These are phyloP conservation scores for Oryza glaberrima DNA, from an alignment of 176 grass and related monocot genomes.

Conservation along the genomic window DNA sequence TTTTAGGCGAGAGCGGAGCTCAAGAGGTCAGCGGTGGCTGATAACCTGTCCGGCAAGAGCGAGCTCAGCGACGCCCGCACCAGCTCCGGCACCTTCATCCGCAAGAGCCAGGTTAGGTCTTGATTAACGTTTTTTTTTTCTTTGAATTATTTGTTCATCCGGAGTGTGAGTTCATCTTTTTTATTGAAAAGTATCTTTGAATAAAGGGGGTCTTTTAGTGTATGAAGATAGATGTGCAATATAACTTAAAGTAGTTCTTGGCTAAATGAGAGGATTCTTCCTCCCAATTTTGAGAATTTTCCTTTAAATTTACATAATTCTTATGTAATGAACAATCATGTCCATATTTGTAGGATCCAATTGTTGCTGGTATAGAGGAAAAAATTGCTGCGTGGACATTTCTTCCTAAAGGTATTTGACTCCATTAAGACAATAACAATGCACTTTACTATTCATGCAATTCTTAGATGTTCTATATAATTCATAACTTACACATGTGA, in stretches of 20 bases:
- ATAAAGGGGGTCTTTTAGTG: neutral
- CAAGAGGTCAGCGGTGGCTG: constrained; percentile 78
- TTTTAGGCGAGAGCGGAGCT: constrained; percentile 82
- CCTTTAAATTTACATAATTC: neutral
- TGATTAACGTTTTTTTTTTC: neutral
- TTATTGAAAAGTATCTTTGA: neutral
- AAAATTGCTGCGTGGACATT: constrained; percentile 99
- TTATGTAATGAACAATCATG: constrained; percentile 33
- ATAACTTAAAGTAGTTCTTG: neutral
- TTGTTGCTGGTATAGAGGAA: constrained; percentile 86
- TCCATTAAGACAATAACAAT: constrained; percentile 27
- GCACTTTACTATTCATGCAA: neutral
- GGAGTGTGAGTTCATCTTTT: neutral
- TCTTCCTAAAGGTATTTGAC: constrained; percentile 82
- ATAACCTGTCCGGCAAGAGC: constrained; percentile 83
- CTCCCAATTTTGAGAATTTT: constrained; percentile 5
- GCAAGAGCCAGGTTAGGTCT: constrained; percentile 67
- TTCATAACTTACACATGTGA: neutral
- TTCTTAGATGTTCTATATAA: neutral
- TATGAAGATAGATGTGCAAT: neutral
- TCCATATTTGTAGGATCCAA: constrained; percentile 70
- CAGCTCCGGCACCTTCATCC: constrained; percentile 82
- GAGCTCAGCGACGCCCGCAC: constrained; percentile 73
- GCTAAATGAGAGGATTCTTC: neutral
- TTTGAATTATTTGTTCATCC: neutral